Evolutionary conservation across 345 rosid genomes (phyloP).

Genomic region (Mercurialis annua): DNA sequence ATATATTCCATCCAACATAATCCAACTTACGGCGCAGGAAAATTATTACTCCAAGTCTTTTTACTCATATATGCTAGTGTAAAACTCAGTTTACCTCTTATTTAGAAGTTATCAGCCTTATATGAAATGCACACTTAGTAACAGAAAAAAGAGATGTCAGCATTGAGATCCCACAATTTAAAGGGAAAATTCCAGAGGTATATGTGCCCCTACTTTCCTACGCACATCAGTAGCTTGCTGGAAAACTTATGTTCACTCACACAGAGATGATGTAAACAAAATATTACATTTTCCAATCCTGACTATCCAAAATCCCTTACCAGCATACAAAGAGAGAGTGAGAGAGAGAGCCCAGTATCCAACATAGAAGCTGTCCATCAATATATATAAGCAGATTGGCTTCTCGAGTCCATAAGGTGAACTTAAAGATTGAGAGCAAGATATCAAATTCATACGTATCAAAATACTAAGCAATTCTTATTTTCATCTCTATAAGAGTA

Average conservation of each 20-base stretch:
- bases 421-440: slow-evolving; percentile 25
- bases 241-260: neutral
- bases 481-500: slow-evolving; percentile 30
- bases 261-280: neutral
- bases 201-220: slow-evolving; percentile 4
- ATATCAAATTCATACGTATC: slow-evolving; percentile 38
- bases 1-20: slow-evolving; percentile 1
- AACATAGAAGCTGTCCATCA: neutral
- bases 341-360: slow-evolving; percentile 16
- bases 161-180: neutral
- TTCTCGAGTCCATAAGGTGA: slow-evolving; percentile 12
- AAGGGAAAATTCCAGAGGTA: neutral
- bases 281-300: slow-evolving; percentile 12
- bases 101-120: neutral
- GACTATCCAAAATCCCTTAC: slow-evolving; percentile 15
- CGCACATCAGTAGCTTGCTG: slow-evolving; percentile 7
- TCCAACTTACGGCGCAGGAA: too few relatives aligned
- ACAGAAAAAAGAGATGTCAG: neutral
- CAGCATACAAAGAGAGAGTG: slow-evolving; percentile 6
- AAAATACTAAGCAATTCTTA: slow-evolving; percentile 33
- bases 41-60: neutral
- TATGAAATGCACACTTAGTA: neutral
- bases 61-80: slow-evolving; percentile 1
- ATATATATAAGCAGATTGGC: slow-evolving; percentile 10
- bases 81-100: slow-evolving; percentile 1